phyloP scores from a whole-genome alignment of 2,329 filamentous ascomycete genomes.

The Sporothrix brasiliensis region DNA sequence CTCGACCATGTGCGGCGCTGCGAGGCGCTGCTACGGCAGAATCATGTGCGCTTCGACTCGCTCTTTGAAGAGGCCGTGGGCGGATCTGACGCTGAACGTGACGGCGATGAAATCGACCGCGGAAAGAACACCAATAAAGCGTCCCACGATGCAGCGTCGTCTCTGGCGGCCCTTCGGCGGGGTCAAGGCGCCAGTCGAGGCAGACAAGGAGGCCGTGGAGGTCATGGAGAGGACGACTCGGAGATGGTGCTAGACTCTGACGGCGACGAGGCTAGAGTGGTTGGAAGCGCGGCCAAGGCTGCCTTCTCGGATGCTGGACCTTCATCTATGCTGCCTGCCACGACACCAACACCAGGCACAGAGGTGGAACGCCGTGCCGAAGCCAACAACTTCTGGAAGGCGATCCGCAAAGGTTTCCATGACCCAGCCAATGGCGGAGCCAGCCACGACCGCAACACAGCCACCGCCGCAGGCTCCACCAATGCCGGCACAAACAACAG shows the following conservation, averaged over 20 bases:
- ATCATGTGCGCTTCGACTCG: slow-evolving; percentile 59
- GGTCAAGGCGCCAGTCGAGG: neutral
- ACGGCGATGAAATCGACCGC: no score
- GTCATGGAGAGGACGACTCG: neutral
- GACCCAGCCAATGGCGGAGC: neutral
- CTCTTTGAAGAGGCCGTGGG: slow-evolving; percentile 35
- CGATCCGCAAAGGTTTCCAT: slow-evolving; percentile 18
- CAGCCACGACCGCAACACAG: neutral
- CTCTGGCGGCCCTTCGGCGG: neutral
- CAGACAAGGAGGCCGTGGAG: neutral
- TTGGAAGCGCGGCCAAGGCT: neutral
- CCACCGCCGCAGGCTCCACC: neutral
- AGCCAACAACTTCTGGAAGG: slow-evolving; percentile 18
- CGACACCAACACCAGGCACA: neutral
- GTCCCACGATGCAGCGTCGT: slow-evolving; percentile 4
- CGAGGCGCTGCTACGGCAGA: slow-evolving; percentile 58
- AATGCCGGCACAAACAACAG: neutral
- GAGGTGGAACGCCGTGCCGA: neutral
- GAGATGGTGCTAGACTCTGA: slow-evolving; percentile 1
- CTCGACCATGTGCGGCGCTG: slow-evolving; percentile 60
- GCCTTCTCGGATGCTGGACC: neutral
- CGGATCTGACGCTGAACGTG: neutral
- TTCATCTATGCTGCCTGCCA: neutral
- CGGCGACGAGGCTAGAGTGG: neutral
- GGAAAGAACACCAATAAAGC: neutral